Percentiles rank a stretch among this genome's conserved stretches.
These are phyloP conservation scores for Symbiotaphrina buchneri DNA, from an alignment of 495 filamentous ascomycete species.

Conservation along the genomic window DNA sequence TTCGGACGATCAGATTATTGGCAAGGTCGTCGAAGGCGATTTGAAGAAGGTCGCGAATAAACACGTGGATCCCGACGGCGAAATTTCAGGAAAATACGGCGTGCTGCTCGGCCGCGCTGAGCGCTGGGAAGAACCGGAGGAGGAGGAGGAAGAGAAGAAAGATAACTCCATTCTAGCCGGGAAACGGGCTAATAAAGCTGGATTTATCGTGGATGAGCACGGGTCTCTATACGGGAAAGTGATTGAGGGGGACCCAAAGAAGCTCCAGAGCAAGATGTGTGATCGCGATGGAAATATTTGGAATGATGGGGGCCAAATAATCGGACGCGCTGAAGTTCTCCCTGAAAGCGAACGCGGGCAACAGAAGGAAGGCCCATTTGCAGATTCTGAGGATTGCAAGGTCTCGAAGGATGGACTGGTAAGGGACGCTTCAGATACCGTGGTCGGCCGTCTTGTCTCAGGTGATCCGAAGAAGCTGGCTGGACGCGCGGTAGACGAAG, in stretches of 20 bases:
- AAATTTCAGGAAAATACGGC: conserved; percentile 59
- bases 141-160: conserved; percentile 22
- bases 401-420: conserved; percentile 64
- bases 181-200: conserved; percentile 68
- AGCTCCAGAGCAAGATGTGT: conserved; percentile 57
- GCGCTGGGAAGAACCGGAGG: conserved; percentile 36
- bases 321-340: conserved; percentile 61
- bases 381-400: conserved; percentile 45
- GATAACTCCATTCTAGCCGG: conserved; percentile 56
- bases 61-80: conserved; percentile 60
- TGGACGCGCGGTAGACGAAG: conserved; percentile 59
- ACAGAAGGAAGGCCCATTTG: conserved; percentile 57
- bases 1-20: conserved; percentile 47
- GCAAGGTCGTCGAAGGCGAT: conserved; percentile 56
- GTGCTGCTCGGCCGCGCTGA: conserved; percentile 61
- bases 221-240: conserved; percentile 61
- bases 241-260: conserved; percentile 44
- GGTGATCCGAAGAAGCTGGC: conserved; percentile 50
- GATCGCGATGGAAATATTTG: conserved; percentile 65
- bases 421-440: conserved; percentile 30
- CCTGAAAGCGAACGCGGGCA: conserved; percentile 42
- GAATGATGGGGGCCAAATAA: conserved; percentile 56
- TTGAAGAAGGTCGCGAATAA: conserved; percentile 51
- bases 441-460: conserved; percentile 51
- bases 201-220: conserved; percentile 55